A percentile compares a stretch with the other conserved stretches of the same genome.
Evolutionary conservation across 495 filamentous ascomycete genomes (phyloP).

Genomic region (Bombardia bombarda): DNA sequence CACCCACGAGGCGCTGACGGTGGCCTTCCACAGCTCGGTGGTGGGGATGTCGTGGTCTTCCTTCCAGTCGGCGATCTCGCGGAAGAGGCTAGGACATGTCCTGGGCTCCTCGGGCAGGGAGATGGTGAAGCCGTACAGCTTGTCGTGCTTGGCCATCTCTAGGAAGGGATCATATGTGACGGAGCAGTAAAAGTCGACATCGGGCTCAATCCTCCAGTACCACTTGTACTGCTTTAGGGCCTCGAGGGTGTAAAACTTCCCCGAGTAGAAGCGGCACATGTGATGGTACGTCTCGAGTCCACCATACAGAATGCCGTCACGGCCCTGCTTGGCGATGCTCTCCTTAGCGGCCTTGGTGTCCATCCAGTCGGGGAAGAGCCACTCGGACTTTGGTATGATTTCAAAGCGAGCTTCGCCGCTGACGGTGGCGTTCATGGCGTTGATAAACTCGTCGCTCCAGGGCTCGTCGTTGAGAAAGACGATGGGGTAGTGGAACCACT

Average conservation of each 20-base stretch:
- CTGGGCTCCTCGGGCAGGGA: constrained; percentile 40
- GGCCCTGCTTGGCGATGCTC: constrained; percentile 78
- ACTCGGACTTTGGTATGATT: constrained; percentile 70
- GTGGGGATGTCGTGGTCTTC: constrained; percentile 21
- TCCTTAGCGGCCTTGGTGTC: constrained; percentile 72
- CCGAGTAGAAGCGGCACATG: constrained; percentile 97
- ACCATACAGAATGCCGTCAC: constrained; percentile 87
- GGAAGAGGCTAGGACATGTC: constrained; percentile 44
- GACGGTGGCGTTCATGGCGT: constrained; percentile 71
- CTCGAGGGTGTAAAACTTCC: constrained; percentile 53
- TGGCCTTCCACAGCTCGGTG: constrained; percentile 32
- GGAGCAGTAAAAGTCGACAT: constrained; percentile 43
- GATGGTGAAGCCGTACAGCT: constrained; percentile 46
- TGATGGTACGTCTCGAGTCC: constrained; percentile 99
- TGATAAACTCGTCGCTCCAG: constrained; percentile 80
- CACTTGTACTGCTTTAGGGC: constrained; percentile 38
- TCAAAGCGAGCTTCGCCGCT: constrained; percentile 71
- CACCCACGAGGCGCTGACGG: constrained; percentile 28
- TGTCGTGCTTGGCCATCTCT: constrained; percentile 43
- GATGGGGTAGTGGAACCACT: constrained; percentile 95
- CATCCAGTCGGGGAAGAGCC: constrained; percentile 91
- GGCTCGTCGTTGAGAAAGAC: constrained; percentile 91
- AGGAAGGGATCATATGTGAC: constrained; percentile 50
- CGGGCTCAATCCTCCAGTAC: constrained; percentile 50
- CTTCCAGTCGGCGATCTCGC: constrained; percentile 36